These are phyloP conservation scores for Lepidium campestre DNA, from an alignment of 441 rosid species.

Conservation along the genomic window DNA sequence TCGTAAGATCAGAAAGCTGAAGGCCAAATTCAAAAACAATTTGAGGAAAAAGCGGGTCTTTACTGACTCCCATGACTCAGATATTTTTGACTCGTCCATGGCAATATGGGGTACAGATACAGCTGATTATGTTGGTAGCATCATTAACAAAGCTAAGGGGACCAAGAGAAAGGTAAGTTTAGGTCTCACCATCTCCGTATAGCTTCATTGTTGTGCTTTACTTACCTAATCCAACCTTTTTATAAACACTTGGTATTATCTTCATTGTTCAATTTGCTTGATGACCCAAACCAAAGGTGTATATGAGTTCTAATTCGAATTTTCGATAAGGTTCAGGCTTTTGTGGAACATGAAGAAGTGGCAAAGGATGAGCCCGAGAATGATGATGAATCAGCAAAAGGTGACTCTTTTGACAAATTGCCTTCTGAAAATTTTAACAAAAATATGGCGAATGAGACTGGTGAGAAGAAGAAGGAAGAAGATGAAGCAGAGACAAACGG, in stretches of 20 bases:
- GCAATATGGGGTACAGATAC: constrained; percentile 1
- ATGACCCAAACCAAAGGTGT: not conserved
- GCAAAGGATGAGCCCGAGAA: not conserved
- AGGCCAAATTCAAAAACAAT: not conserved
- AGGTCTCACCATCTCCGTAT: not conserved
- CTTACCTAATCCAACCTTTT: not conserved
- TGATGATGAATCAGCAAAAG: not conserved
- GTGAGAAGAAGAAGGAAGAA: not conserved
- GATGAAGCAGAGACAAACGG: not conserved
- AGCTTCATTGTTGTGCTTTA: not conserved
- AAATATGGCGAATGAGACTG: not conserved
- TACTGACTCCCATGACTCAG: not conserved
- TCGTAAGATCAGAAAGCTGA: not conserved
- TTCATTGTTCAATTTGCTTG: not conserved
- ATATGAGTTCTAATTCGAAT: not conserved
- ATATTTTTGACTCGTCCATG: not conserved
- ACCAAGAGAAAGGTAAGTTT: not conserved
- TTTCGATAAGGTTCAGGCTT: not conserved
- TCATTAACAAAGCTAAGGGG: not conserved
- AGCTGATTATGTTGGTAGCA: not conserved
- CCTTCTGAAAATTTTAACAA: not conserved
- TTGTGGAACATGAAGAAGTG: not conserved
- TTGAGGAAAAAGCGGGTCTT: not conserved
- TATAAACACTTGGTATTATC: not conserved
- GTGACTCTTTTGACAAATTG: not conserved